phyloP scores from a whole-genome alignment of 2,329 filamentous ascomycete species.

The Ophiostoma sp. region DNA sequence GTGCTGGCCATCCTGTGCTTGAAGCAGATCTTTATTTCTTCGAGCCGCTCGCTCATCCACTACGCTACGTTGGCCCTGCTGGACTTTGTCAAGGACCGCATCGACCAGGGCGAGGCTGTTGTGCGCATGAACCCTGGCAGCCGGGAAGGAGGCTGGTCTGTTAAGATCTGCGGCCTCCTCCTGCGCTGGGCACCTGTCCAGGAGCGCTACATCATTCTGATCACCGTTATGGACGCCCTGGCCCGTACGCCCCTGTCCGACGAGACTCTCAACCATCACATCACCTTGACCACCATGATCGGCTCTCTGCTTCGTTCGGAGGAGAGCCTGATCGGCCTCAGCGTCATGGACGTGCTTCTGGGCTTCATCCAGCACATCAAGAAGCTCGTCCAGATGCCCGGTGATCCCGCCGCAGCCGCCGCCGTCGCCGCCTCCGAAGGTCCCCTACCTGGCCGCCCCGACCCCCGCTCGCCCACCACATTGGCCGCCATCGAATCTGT shows the following conservation, averaged over 20 bases:
- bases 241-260: slow-evolving; percentile 67
- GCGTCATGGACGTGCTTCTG: slow-evolving; percentile 90
- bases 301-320: slow-evolving; percentile 81
- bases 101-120: slow-evolving; percentile 53
- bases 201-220: slow-evolving; percentile 86
- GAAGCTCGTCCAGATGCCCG: slow-evolving; percentile 67
- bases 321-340: slow-evolving; percentile 91
- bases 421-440: slow-evolving; percentile 20
- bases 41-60: slow-evolving; percentile 79
- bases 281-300: slow-evolving; percentile 75
- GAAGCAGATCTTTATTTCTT: slow-evolving; percentile 79
- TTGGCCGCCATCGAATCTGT: slow-evolving; percentile 39
- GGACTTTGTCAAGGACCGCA: slow-evolving; percentile 67
- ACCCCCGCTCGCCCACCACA: slow-evolving; percentile 34
- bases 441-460: slow-evolving; percentile 34
- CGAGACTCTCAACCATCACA: slow-evolving; percentile 69
- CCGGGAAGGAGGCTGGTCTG: slow-evolving; percentile 69
- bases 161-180: slow-evolving; percentile 75
- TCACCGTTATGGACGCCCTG: slow-evolving; percentile 77
- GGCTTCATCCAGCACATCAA: slow-evolving; percentile 83
- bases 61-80: slow-evolving; percentile 72
- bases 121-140: slow-evolving; percentile 48
- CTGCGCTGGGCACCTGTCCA: slow-evolving; percentile 91
- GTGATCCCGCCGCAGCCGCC: slow-evolving; percentile 37
- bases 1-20: slow-evolving; percentile 82